phyloP scores from a whole-genome alignment of 2,329 filamentous ascomycete genomes.

The Monilinia fructicola region DNA sequence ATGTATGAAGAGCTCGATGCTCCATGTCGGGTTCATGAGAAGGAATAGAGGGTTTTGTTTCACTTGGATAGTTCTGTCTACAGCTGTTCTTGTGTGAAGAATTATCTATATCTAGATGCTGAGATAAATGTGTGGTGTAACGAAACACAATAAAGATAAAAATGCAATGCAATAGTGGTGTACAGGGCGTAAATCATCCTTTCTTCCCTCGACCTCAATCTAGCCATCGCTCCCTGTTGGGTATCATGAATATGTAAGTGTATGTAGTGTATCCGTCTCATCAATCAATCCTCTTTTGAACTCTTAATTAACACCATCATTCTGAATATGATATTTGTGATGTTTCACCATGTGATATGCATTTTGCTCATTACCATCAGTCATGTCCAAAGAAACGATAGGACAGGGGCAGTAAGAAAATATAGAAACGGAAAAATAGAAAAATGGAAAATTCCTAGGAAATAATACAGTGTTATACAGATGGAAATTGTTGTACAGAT shows the following conservation, averaged over 20 bases:
- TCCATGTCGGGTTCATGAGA: no score
- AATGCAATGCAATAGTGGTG: slow-evolving; percentile 16
- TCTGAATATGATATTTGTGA: slow-evolving; percentile 3
- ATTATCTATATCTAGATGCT: slow-evolving; percentile 12
- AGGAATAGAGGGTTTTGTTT: background rate
- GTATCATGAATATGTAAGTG: slow-evolving; percentile 21
- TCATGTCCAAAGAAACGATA: background rate
- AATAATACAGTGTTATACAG: slow-evolving; percentile 13
- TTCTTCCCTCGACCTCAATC: background rate
- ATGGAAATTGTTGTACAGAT: background rate
- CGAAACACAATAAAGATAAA: slow-evolving; percentile 3
- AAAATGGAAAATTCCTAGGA: background rate
- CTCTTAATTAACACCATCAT: background rate
- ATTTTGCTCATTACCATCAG: slow-evolving; percentile 19
- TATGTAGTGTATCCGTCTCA: slow-evolving; percentile 12
- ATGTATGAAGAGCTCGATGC: no score
- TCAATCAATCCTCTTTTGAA: background rate
- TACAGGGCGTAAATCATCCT: slow-evolving; percentile 3
- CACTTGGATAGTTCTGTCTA: background rate
- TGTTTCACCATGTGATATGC: slow-evolving; percentile 13
- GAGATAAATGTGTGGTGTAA: slow-evolving; percentile 1
- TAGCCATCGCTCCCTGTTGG: background rate
- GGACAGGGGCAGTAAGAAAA: background rate
- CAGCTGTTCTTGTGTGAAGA: background rate
- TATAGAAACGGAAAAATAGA: background rate